Percentiles rank a stretch among this genome's conserved stretches.
Evolutionary conservation across 768 basidiomycete species (phyloP).

Genomic region (Collybia sordida): DNA sequence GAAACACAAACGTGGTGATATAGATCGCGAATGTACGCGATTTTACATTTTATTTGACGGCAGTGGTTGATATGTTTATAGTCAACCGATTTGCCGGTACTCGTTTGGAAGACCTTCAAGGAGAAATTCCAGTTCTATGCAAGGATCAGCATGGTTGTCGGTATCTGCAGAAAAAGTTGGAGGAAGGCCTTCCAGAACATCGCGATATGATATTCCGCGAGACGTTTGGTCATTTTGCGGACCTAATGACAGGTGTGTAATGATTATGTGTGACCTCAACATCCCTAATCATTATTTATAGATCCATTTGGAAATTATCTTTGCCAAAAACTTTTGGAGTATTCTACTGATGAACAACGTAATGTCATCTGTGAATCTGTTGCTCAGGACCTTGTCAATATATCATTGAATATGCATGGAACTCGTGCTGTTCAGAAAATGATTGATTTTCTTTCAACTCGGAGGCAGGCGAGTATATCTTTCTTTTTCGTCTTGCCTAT

Average conservation of each 20-base stretch:
- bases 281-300: constrained; percentile 22
- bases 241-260: constrained; percentile 89
- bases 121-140: constrained; percentile 92
- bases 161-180: constrained; percentile 97
- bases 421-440: constrained; percentile 99
- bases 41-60: not conserved
- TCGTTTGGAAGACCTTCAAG: constrained; percentile 91
- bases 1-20: constrained; percentile 92
- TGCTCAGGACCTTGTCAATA: constrained; percentile 94
- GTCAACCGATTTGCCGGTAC: constrained; percentile 98
- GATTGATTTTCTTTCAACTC: constrained; percentile 97
- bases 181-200: constrained; percentile 93
- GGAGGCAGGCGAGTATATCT: constrained; percentile 75
- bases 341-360: constrained; percentile 95
- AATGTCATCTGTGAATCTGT: constrained; percentile 97
- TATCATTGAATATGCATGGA: constrained; percentile 99
- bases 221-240: constrained; percentile 96
- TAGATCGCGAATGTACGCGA: constrained; percentile 78
- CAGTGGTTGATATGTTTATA: constrained; percentile 25
- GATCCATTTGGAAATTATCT: constrained; percentile 99
- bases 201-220: constrained; percentile 99
- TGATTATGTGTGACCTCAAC: constrained; percentile 2
- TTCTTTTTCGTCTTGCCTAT: constrained; percentile 32
- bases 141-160: constrained; percentile 99
- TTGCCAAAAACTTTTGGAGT: constrained; percentile 97